phyloP scores from a whole-genome alignment of 176 grass and related monocot species.

The Canna indica region DNA sequence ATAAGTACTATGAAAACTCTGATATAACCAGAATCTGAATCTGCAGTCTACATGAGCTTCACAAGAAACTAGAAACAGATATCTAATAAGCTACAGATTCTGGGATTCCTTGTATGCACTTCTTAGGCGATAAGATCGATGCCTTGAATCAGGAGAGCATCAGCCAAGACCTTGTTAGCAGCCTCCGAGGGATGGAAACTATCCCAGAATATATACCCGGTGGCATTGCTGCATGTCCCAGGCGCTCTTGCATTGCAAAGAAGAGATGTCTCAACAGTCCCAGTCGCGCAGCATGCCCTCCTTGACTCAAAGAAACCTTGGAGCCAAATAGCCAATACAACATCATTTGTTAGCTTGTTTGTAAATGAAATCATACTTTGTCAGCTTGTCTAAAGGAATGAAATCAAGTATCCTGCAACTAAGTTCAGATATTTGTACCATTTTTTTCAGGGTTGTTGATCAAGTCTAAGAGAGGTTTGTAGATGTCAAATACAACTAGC shows the following conservation, averaged over 20 bases:
- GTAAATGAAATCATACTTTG: too few relatives aligned
- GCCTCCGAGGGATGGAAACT: constrained; percentile 90
- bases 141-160: constrained; percentile 54
- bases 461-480: constrained; percentile 71
- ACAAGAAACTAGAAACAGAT: too few relatives aligned
- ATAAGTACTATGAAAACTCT: too few relatives aligned
- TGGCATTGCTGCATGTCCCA: constrained; percentile 77
- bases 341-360: not conserved
- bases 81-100: too few relatives aligned
- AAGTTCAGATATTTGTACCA: constrained; percentile 20
- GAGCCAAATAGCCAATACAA: not conserved
- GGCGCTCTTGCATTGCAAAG: constrained; percentile 48
- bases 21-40: too few relatives aligned
- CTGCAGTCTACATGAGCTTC: too few relatives aligned
- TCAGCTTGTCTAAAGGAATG: not conserved
- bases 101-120: not conserved
- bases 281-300: constrained; percentile 77
- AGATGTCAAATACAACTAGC: constrained; percentile 85
- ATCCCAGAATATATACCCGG: constrained; percentile 94
- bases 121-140: constrained; percentile 67
- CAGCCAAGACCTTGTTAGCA: constrained; percentile 74
- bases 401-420: not conserved
- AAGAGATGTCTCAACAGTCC: constrained; percentile 86
- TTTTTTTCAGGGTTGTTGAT: constrained; percentile 42
- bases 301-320: constrained; percentile 71